phyloP scores from a whole-genome alignment of 495 filamentous ascomycete genomes.

The Lentithecium fluviatile region DNA sequence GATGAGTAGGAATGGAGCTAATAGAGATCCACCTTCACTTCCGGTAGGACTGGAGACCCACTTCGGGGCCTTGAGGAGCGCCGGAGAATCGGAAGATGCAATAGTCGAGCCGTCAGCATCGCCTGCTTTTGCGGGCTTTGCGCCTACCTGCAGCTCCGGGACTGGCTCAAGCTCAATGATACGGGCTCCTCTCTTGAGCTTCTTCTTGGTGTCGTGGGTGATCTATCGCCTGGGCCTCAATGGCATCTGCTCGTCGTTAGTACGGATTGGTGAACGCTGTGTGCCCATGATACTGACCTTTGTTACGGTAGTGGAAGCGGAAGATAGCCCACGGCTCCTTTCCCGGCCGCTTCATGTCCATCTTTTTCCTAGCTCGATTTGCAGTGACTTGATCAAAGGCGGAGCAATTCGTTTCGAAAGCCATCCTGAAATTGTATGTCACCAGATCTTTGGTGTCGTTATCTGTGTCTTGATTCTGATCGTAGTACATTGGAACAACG shows the following conservation, averaged over 20 bases:
- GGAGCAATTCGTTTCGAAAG: background rate
- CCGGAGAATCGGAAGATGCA: too few species aligned
- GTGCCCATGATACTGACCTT: background rate
- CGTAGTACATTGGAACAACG: background rate
- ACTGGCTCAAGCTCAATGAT: background rate
- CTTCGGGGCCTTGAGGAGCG: too few species aligned
- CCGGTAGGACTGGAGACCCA: too few species aligned
- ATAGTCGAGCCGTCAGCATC: background rate
- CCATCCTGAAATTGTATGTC: conserved; percentile 7
- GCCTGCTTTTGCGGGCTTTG: background rate
- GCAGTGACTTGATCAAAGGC: background rate
- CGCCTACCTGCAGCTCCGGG: background rate
- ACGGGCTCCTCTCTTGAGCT: background rate
- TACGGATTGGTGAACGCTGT: background rate
- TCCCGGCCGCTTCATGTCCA: conserved; percentile 17
- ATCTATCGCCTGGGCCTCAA: background rate
- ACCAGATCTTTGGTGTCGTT: background rate
- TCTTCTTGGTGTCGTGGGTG: background rate
- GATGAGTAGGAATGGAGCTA: too few species aligned
- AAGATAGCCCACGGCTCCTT: conserved; percentile 24
- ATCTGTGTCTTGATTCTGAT: background rate
- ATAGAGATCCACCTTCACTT: too few species aligned
- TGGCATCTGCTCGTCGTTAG: background rate
- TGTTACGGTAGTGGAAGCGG: conserved; percentile 25
- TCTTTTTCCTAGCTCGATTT: background rate